Conservation (phyloP, 352 stramenopile genomes). For the Globisporangium recalcitrans region DNA sequence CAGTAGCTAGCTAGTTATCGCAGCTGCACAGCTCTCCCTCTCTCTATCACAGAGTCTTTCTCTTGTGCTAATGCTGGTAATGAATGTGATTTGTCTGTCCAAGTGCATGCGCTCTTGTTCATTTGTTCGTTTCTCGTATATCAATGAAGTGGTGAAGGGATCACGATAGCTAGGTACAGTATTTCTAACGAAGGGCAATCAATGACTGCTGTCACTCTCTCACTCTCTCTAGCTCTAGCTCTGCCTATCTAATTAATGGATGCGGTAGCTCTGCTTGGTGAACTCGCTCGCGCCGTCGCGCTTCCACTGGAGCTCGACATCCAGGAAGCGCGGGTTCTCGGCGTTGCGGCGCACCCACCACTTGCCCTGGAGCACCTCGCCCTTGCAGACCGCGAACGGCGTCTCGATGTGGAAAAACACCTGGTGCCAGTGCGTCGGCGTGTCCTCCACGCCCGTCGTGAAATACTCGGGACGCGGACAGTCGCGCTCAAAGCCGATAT, state of each 20-base stretch:
- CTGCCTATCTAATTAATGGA: constrained; percentile 50
- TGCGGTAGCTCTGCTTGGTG: constrained; percentile 60
- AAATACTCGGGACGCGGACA: constrained; percentile 94
- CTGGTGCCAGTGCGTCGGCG: constrained; percentile 99
- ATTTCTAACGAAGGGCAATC: no score
- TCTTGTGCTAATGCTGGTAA: background rate
- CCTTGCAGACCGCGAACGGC: constrained; percentile 63
- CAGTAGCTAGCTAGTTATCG: background rate
- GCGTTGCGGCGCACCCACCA: constrained; percentile 87
- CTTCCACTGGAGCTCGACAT: constrained; percentile 87
- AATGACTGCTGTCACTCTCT: no score
- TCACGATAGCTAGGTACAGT: background rate
- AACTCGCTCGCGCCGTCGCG: constrained; percentile 31
- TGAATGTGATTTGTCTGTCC: background rate
- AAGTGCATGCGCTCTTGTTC: background rate
- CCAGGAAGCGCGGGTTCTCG: constrained; percentile 91
- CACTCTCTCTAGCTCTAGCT: no score
- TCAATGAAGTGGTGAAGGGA: background rate
- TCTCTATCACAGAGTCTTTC: background rate
- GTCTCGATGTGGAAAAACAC: constrained; percentile 94
- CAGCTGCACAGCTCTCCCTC: background rate
- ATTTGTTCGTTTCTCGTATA: background rate
- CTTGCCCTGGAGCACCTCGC: constrained; percentile 81
- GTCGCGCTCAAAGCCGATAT: constrained; percentile 94
- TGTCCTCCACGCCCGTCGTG: constrained; percentile 86